Evolutionary conservation across 2,329 filamentous ascomycete genomes (phyloP), one percentile per base, ranked within the genome.

Genomic region (Paracorniculantispora psalliotae): DNA sequence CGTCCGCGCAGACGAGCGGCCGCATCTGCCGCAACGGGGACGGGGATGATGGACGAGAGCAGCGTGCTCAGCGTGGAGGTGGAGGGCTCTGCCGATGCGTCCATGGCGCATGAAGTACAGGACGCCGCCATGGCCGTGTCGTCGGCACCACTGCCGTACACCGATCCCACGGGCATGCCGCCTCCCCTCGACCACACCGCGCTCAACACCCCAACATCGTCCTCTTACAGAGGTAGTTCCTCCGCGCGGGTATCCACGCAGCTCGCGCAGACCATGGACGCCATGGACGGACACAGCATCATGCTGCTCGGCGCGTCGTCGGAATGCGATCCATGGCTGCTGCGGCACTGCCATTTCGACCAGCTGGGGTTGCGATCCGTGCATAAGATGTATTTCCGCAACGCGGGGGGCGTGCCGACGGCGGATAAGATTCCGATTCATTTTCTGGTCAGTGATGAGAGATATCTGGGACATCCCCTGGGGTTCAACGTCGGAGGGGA

Each of bases 281-380:
- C 67, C 55, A 63, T 72, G 7, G 64, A 68, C 48, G 63, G 65
- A 4, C 66, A 67, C 6, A 66, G 65, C 51, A 68, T 66, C 9
- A 66, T 71, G 60, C 59, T 73, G 6, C 69, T 71, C 26, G 70
- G 70, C 1, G 65, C 65, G 1, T 72, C 71, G 4, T 67, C 70
- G 25, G 70, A 72, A 44, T 71, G 68, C 8, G 71, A 72, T 47
- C 71, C 71, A 0, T 73, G 71, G 69, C 63, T 73, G 4, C 62
- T 73, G 21, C 60, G 71, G 19, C 72, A 74, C 59, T 72, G 71
- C 59, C 67, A 66, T 12, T 73, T 72, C 47, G 71, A 74, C 51
- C 70, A 73, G 49, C 63, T 68, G 23, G 72, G 71, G 1, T 66
- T 74, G 59, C 67, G 69, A 9, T 64, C 65, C 23, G 71, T 73